Base-by-base conservation (phyloP, 2,329 filamentous ascomycete genomes). In the Ascosphaera aggregata region DNA sequence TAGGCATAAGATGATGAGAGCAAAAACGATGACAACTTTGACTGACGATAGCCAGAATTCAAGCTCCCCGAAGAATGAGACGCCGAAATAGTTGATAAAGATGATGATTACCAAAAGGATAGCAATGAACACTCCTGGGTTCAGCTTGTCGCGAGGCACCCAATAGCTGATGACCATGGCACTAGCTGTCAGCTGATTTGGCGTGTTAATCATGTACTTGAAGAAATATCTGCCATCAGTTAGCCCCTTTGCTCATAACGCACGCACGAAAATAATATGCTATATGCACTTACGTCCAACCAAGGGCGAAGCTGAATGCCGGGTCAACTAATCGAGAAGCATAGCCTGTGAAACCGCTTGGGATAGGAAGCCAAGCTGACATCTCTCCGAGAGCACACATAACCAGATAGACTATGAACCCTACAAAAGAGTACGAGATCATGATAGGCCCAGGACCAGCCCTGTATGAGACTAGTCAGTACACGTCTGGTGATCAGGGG, bases 191-290 rank as follows among this genome's bases (percentile, higher is more conserved):
- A 91, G 62, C 53, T 91, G 80, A 51, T 89, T 89, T 1, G 82
- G 80, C 1, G 79, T 84, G 38, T 80, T 69, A 49, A 91, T 85
- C 53, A 89, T 80, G 54, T 89, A 89, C 53, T 71, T 85, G 58
- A 74, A 68, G 68, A 71, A 80, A 47, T 57, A 60, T 22, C 56
- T 59, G 43, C 34, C 34, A 36, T 9, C 5, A 18, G 15, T 36
- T 22, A 8, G 5, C 16, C 19, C 3, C 34, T 18, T 18, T 7
- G n/a, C 17, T 16, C n/a, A 9, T 5, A 35, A 3, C 20, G 16
- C 37, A 91, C 65, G 0, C 82, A 82, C 18, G 92, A 55, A 0
- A 84, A 71, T 31, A 80, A 67, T 2, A 89, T 65, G 82, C 82
- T 92, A 55, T 84, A 76, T 45, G 24, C 45, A 37, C 56, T 48